A percentile compares a stretch with the other conserved stretches of the same genome.
These are phyloP conservation scores for Coemansia erecta DNA, from an alignment of 192 early-diverging fungal species.

Conservation along the genomic window DNA sequence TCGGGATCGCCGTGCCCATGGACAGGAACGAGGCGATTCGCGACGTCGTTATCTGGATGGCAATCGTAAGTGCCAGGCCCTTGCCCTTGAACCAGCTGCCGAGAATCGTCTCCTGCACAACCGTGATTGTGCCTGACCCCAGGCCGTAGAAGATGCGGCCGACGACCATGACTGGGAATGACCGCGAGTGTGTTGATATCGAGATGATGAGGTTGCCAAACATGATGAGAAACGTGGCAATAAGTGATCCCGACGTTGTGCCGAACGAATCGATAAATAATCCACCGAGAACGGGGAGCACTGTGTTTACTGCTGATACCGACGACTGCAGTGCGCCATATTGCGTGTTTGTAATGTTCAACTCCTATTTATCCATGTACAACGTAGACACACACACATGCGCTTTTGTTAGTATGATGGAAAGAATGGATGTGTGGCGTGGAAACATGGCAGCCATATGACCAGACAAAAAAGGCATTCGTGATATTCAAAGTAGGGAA, in stretches of 20 bases:
- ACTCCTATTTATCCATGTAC: conserved; percentile 48
- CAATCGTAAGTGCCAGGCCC: conserved; percentile 65
- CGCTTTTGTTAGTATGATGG: neutral
- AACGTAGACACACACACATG: conserved; percentile 8
- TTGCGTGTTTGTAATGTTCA: conserved; percentile 59
- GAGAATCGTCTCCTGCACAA: conserved; percentile 79
- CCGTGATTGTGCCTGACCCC: conserved; percentile 70
- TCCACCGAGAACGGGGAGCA: conserved; percentile 56
- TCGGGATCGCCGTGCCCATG: conserved; percentile 64
- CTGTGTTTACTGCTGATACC: conserved; percentile 61
- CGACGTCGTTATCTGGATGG: conserved; percentile 66
- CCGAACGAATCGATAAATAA: conserved; percentile 66
- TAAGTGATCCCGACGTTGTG: conserved; percentile 55
- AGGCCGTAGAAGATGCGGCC: conserved; percentile 62
- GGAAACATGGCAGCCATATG: neutral
- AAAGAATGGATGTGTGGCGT: neutral
- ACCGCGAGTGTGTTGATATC: conserved; percentile 48
- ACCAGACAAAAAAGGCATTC: neutral
- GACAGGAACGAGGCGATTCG: conserved; percentile 71
- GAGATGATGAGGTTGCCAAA: conserved; percentile 56
- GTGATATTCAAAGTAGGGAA: neutral
- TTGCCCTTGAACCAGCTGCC: conserved; percentile 73
- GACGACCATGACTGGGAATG: conserved; percentile 55
- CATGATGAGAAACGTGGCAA: conserved; percentile 58
- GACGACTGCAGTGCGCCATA: conserved; percentile 67